Conservation (phyloP, 768 basidiomycete genomes). For the Collybia sordida region DNA sequence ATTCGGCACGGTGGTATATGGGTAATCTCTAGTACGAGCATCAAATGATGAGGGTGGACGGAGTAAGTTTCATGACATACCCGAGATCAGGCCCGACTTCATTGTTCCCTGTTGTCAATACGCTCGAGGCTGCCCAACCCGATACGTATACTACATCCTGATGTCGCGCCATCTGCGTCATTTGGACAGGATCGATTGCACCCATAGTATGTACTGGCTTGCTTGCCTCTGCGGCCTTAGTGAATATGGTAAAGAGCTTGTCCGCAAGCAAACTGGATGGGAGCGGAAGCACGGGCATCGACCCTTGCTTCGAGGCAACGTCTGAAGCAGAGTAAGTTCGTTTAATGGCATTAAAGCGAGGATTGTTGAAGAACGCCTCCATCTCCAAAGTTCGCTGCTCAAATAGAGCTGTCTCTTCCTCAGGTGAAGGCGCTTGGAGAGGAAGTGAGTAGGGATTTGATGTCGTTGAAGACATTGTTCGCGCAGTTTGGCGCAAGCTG, state of each 20-base stretch:
- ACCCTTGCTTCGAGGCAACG: slow-evolving; percentile 89
- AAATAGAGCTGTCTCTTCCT: slow-evolving; percentile 60
- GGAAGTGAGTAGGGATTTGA: slow-evolving; percentile 40
- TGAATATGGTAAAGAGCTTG: slow-evolving; percentile 76
- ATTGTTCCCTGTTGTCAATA: slow-evolving; percentile 87
- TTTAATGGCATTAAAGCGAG: slow-evolving; percentile 71
- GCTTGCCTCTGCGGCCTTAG: slow-evolving; percentile 57
- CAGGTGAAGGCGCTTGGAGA: slow-evolving; percentile 54
- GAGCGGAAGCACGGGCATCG: slow-evolving; percentile 73
- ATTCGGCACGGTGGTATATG: slow-evolving; percentile 95
- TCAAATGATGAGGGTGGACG: background rate
- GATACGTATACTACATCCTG: slow-evolving; percentile 91
- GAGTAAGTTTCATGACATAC: slow-evolving; percentile 42
- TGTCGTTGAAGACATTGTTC: slow-evolving; percentile 40
- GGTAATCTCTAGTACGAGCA: slow-evolving; percentile 68
- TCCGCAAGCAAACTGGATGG: slow-evolving; percentile 79
- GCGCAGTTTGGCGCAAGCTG: slow-evolving; percentile 21
- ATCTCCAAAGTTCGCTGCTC: slow-evolving; percentile 61
- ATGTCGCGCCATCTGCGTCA: slow-evolving; percentile 90
- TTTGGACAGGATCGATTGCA: slow-evolving; percentile 90
- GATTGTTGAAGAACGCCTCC: slow-evolving; percentile 69
- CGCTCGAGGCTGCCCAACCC: slow-evolving; percentile 87
- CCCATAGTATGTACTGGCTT: slow-evolving; percentile 89
- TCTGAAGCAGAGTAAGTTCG: slow-evolving; percentile 79
- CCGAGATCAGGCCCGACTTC: slow-evolving; percentile 93